phyloP scores from a whole-genome alignment of 2,329 filamentous ascomycete genomes.

The Fusarium sp. region DNA sequence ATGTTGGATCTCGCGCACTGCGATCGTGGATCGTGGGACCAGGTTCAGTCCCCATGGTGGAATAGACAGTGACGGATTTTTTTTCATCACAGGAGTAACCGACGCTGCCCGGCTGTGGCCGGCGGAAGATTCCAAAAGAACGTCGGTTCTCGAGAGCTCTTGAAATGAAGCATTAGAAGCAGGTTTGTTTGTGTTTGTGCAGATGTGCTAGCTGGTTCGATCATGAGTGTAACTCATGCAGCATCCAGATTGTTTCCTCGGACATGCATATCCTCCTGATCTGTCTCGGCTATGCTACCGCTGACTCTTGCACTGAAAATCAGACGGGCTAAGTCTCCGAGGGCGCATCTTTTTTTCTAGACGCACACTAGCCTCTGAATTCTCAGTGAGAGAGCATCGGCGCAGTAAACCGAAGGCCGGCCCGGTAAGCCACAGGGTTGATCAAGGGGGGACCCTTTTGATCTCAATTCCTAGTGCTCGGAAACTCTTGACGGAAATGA shows the following conservation, averaged over 20 bases:
- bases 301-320: slow-evolving; percentile 22
- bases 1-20: slow-evolving; percentile 37
- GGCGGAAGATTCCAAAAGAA: not conserved
- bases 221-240: slow-evolving; percentile 10
- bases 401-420: slow-evolving; percentile 28
- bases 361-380: slow-evolving; percentile 22
- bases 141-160: not conserved
- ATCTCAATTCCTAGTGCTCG: slow-evolving; percentile 17
- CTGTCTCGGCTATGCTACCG: slow-evolving; percentile 34
- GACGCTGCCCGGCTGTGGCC: slow-evolving; percentile 38
- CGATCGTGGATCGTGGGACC: slow-evolving; percentile 45
- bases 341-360: slow-evolving; percentile 17
- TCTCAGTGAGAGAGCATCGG: slow-evolving; percentile 24
- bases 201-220: slow-evolving; percentile 8
- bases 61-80: slow-evolving; percentile 20
- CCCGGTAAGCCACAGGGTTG: slow-evolving; percentile 23
- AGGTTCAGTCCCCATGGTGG: slow-evolving; percentile 37
- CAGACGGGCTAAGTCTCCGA: slow-evolving; percentile 29
- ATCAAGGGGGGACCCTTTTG: slow-evolving; percentile 19
- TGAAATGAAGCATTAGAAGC: not conserved
- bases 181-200: not conserved
- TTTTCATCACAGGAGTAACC: slow-evolving; percentile 24
- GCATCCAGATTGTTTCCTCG: slow-evolving; percentile 5
- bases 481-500: slow-evolving; percentile 21
- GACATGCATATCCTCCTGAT: slow-evolving; percentile 20